phyloP scores from a whole-genome alignment of 495 filamentous ascomycete genomes.

The Poronia punctata region DNA sequence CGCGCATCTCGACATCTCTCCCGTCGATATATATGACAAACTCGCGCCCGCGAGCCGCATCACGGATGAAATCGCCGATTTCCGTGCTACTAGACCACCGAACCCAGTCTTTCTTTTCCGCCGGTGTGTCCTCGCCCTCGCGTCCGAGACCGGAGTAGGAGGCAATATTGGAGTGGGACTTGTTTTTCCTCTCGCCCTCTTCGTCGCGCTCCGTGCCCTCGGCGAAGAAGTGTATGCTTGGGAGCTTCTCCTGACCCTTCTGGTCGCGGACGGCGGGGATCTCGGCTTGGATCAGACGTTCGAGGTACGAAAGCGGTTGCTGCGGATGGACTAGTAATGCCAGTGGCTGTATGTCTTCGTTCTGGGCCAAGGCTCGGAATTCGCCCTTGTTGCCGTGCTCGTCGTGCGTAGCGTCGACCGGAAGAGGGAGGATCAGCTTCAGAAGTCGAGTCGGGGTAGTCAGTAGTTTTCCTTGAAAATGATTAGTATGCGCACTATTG shows the following conservation, averaged over 20 bases:
- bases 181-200: conserved; percentile 22
- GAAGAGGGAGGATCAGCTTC: conserved; percentile 80
- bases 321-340: conserved; percentile 87
- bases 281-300: conserved; percentile 85
- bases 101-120: conserved; percentile 53
- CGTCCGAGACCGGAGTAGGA: conserved; percentile 55
- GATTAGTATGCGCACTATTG: background rate
- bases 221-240: conserved; percentile 72
- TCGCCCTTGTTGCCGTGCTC: conserved; percentile 39
- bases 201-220: conserved; percentile 62
- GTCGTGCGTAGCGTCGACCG: conserved; percentile 47
- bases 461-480: conserved; percentile 65
- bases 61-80: conserved; percentile 91
- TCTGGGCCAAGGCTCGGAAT: conserved; percentile 32
- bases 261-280: conserved; percentile 60
- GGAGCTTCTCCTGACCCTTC: conserved; percentile 57
- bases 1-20: conserved; percentile 57
- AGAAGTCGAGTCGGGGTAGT: conserved; percentile 85
- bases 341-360: conserved; percentile 68
- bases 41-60: conserved; percentile 74
- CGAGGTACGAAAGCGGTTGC: conserved; percentile 87
- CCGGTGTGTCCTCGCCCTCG: conserved; percentile 29
- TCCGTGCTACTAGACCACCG: conserved; percentile 90
- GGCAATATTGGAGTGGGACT: conserved; percentile 39
- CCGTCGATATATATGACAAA: conserved; percentile 83